Base-by-base conservation (phyloP, 2,329 filamentous ascomycete genomes). In the Aurifilum marmelostoma region DNA sequence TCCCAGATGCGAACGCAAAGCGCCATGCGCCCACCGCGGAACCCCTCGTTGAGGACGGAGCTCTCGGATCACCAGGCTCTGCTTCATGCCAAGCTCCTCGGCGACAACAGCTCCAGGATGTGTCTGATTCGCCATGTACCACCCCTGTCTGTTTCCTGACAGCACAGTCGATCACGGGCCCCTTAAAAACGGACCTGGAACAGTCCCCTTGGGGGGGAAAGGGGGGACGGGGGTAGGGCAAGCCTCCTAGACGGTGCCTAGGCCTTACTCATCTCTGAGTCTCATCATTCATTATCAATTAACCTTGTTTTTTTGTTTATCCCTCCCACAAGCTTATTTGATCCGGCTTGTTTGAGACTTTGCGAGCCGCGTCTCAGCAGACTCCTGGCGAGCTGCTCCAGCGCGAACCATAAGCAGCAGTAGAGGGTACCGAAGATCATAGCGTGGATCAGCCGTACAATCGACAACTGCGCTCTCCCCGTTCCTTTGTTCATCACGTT, bases 261-360 rank as follows among this genome's bases (percentile, higher is more conserved):
- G 21, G 18, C 32, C 34, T 68, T 34, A 59, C 29, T 59, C 21
- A 59, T 37, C 56, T 43, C 43, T 27, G 58, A 60, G 24, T 59
- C 60, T 54, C 65, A 72, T 69, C 72, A 75, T 75, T 75, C 77
- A 68, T 69, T 69, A 69, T 70, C 73, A 75, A 76, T 76, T 76
- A 75, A 74, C 74, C 74, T 75, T 77, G 76, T 76, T 76, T 77
- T 77, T 77, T 75, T 75, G 74, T 50, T 58, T 61, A 32, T 63
- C 37, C 34, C 32, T 63, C 52, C 50, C 64, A 60, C 29, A 69
- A 62, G 65, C 67, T 69, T 66, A 63, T 66, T 43, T 37, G 43
- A 56, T 18, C 29, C 64, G 61, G 67, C 39, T 52, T 67, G 67
- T 69, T 69, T 69, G 64, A 69, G 67, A 63, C 21, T 54, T n/a